Evolutionary conservation across 164 flowering plant species (phyloP).

Genomic region (Cinnamomum chago): DNA sequence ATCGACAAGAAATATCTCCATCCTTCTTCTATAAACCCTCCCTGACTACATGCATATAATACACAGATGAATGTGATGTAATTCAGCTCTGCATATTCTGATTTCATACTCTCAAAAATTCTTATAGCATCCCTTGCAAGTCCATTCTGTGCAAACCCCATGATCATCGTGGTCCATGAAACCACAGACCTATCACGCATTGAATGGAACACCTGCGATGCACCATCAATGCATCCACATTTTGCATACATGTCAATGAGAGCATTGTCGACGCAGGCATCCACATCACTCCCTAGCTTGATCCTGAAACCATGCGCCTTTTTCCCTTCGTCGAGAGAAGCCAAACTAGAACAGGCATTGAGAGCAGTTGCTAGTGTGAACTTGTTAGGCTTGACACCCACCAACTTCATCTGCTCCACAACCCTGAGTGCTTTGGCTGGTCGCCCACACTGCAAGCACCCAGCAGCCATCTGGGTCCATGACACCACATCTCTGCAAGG

Average conservation of each 20-base stretch:
- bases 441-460: slow-evolving; percentile 57
- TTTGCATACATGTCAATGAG: slow-evolving; percentile 80
- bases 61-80: slow-evolving; percentile 68
- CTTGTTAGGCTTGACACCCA: slow-evolving; percentile 53
- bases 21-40: slow-evolving; percentile 53
- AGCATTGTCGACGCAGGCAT: slow-evolving; percentile 69
- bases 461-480: slow-evolving; percentile 81
- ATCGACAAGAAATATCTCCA: slow-evolving; percentile 56
- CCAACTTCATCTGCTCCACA: slow-evolving; percentile 48
- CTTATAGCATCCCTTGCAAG: slow-evolving; percentile 43
- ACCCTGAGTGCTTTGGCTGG: slow-evolving; percentile 44
- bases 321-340: slow-evolving; percentile 59
- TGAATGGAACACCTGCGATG: slow-evolving; percentile 37
- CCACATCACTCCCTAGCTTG: slow-evolving; percentile 53
- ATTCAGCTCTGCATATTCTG: slow-evolving; percentile 45
- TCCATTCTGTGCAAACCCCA: slow-evolving; percentile 75
- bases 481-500: slow-evolving; percentile 47
- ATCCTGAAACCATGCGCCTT: slow-evolving; percentile 60
- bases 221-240: slow-evolving; percentile 66
- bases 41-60: slow-evolving; percentile 74
- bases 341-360: slow-evolving; percentile 65
- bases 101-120: slow-evolving; percentile 53
- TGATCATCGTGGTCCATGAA: slow-evolving; percentile 80
- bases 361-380: slow-evolving; percentile 67
- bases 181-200: slow-evolving; percentile 49